Evolutionary conservation across 768 basidiomycete genomes (phyloP), one percentile per base, ranked within the genome.

Genomic region (Pisolithus microcarpus): DNA sequence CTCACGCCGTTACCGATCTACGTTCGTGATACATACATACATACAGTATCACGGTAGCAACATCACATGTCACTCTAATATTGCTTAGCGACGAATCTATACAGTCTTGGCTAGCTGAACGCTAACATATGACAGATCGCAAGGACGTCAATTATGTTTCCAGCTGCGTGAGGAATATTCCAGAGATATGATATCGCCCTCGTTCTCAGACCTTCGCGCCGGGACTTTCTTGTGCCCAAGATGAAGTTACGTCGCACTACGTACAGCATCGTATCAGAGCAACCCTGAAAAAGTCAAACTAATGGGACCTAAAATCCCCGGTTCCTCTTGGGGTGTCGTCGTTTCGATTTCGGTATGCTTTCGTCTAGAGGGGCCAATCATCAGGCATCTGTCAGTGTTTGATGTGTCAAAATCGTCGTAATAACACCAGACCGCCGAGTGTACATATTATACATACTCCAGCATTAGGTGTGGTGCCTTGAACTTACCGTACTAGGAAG

Each of bases 241-340:
- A 1, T 18, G 5, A 40, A 40, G 34, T 44, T 44, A 44, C 43
- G 43, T 26, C 28, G 24, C 6, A 15, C 26, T 30, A 56, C 30
- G 7, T 36, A 46, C 46, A 52, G 55, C 44, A 58, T 54, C 52
- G 49, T 34, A 63, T 67, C 56, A 57, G 52, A 50, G 40, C 56
- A 67, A 48, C 64, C 64, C 65, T 63, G 63, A 65, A 61, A 64
- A 57, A 67, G 65, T 57, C 65, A 66, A 58, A 40, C 61, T 62
- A 62, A 15, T 34, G 40, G 52, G 59, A 43, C 64, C 49, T 37
- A 38, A 23, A 31, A 38, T 50, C 64, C 51, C 55, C 60, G 51
- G 46, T 56, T 16, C 36, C 34, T 9, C 2, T 40, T 18, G 23
- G 28, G 30, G 26, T 16, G 23, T 18, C 15, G 5, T 28, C 23